Base-by-base conservation (phyloP, 306 rosid genomes). In the Begonia fuchsioides region DNA sequence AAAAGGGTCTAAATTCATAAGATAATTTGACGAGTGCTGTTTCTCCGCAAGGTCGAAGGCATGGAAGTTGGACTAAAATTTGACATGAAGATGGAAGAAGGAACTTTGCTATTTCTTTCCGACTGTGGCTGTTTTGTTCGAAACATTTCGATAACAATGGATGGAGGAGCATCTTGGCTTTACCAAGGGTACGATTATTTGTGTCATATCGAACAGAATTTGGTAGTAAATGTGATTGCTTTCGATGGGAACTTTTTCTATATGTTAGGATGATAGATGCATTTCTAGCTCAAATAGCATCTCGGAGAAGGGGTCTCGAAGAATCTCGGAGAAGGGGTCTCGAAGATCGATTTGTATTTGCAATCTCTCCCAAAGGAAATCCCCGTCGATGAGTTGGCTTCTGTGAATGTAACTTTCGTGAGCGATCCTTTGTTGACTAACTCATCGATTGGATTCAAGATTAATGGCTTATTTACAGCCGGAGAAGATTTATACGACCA, bases 141-240 rank as follows among this genome's bases (percentile, higher is more conserved):
- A 54, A 79, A 76, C 17, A 84, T 90, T 55, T 76, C 80, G 60
- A 79, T 84, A 64, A 74, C 70, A 56, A 62, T 90, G 69, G 95
- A 84, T 60, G 95, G 92, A 54, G 97, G 97, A 70, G 82, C 95
- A 48, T 90, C 97, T 49, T 84, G 95, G 95, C 81, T 84, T 64
- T 88, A 88, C 73, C 97, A 84, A 81, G 95, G 97, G 97, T 88
- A 83, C 38, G 46, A 15, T 49, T 41, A n/a, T 41, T 41, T 41
- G 10, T 41, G n/a, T 41, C 14, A n/a, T 10, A 4, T 41, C 45
- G 13, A 26, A 26, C 1, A 4, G 5, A 26, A 26, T 26, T 26
- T 26, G 35, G 35, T 26, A 6, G 8, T 26, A 26, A 26, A 8
- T 26, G 3, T 26, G 35, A 26, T 26, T 26, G 7, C 35, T 26